A percentile compares a stretch with the other conserved stretches of the same genome.
phyloP scores from a whole-genome alignment of 352 stramenopile genomes.

The Globisporangium rhizosaccharum region DNA sequence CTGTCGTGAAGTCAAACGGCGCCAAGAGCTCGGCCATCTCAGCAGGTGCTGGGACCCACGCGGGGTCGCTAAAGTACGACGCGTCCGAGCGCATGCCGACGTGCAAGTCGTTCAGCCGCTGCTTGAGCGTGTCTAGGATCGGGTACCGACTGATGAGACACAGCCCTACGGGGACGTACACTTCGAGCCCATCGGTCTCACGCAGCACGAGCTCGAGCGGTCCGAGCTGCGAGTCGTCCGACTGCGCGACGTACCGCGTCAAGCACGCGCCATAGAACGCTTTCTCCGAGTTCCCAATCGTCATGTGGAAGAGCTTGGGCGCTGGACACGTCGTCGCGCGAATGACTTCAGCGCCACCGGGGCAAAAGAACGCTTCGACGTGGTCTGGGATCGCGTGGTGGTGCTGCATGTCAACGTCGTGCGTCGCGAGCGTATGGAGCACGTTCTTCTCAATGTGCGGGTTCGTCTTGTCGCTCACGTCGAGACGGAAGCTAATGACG shows the following conservation, averaged over 20 bases:
- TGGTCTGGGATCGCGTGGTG: slow-evolving; percentile 81
- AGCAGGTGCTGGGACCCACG: slow-evolving; percentile 47
- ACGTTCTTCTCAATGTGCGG: slow-evolving; percentile 63
- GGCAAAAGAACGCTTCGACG: slow-evolving; percentile 78
- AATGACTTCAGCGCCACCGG: slow-evolving; percentile 50
- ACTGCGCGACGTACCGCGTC: slow-evolving; percentile 71
- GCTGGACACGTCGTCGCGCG: slow-evolving; percentile 48
- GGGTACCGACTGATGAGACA: slow-evolving; percentile 80
- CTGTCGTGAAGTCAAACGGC: slow-evolving; percentile 53
- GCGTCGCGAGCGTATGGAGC: slow-evolving; percentile 62
- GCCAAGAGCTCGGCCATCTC: slow-evolving; percentile 62
- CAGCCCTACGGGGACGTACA: slow-evolving; percentile 70
- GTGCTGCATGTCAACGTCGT: slow-evolving; percentile 57
- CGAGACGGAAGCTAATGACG: slow-evolving; percentile 59
- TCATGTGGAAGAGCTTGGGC: slow-evolving; percentile 78
- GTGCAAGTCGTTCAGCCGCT: slow-evolving; percentile 61
- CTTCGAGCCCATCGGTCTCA: slow-evolving; percentile 76
- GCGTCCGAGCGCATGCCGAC: slow-evolving; percentile 50
- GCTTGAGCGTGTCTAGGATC: slow-evolving; percentile 75
- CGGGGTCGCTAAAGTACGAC: slow-evolving; percentile 39
- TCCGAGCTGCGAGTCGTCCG: slow-evolving; percentile 56
- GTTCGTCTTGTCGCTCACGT: slow-evolving; percentile 49
- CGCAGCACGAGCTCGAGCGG: slow-evolving; percentile 75
- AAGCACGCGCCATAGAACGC: slow-evolving; percentile 77
- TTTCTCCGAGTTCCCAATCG: slow-evolving; percentile 76